Percentiles rank a stretch among this genome's conserved stretches.
Conservation (phyloP, 345 rosid species). For the Arabis alpina region DNA sequence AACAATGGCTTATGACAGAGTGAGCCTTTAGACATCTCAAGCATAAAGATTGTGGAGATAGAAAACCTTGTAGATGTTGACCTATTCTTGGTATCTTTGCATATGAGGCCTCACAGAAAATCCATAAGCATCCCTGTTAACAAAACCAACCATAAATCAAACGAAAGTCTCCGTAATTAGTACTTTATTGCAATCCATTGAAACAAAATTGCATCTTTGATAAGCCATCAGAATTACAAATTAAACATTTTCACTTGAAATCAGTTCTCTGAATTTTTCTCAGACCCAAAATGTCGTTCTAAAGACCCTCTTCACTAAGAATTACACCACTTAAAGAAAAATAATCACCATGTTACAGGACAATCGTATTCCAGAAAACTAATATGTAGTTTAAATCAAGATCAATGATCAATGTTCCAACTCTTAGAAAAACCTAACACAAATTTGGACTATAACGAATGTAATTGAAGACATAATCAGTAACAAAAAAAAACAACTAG, state of each 20-base stretch:
- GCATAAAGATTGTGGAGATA: constrained; percentile 2
- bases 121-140: constrained; percentile 95
- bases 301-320: not conserved
- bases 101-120: constrained; percentile 96
- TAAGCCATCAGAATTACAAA: too few relatives aligned
- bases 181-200: not conserved
- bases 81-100: constrained; percentile 88
- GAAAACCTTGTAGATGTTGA: constrained; percentile 87
- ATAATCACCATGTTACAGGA: too few relatives aligned
- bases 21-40: too few relatives aligned
- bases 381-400: constrained; percentile 4
- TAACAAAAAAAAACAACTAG: not conserved
- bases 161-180: not conserved
- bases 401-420: constrained; percentile 3
- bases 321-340: not conserved
- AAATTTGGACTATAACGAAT: not conserved
- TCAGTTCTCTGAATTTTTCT: not conserved
- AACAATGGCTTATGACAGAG: too few relatives aligned
- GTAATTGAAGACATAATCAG: not conserved
- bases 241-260: too few relatives aligned
- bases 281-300: not conserved
- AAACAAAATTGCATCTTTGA: not conserved
- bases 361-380: not conserved
- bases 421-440: not conserved
- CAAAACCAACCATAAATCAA: constrained; percentile 14